Base-by-base conservation (phyloP, 2,329 filamentous ascomycete genomes). In the Aureobasidium sp. region DNA sequence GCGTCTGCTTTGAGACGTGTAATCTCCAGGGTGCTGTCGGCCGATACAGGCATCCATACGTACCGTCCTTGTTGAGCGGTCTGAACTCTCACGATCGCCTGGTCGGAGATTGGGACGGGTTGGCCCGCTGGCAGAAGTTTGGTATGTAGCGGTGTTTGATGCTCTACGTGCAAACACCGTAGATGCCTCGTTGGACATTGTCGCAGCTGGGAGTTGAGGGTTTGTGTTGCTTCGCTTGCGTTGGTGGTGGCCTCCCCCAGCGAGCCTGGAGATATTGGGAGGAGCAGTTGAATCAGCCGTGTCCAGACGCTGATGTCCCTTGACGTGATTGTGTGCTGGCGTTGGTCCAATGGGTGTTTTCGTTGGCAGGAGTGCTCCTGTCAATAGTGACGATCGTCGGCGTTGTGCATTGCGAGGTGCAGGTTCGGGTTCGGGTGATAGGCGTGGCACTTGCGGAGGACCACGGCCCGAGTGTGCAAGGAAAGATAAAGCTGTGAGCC, bases 401-500 rank as follows among this genome's bases (percentile, higher is more conserved):
- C 64, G 69, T 8, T 72, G 65, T 34, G 25, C 14, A n/a, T 22
- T 22, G 14, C 20, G 22, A 47, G 9, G 70, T 25, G 69, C 67
- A 25, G 65, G 31, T 17, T 58, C 52, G 12, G 58, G 63, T 0
- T 58, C 60, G 11, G 66, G 63, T 1, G 69, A 70, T 77, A 81
- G 41, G 11, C 65, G 65, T 2, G 71, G 67, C 14, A 67, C 64
- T 25, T 61, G 39, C 1, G 90, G 89, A 5, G 93, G 82, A 0
- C 88, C 87, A 69, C 93, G 88, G 17, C 88, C 85, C 0, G 92
- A 96, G 72, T 97, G 91, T 14, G 93, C 92, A 36, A 99, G 81
- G 83, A 97, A 99, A 0, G 92, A 96, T 22, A 99, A 80, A 0
- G 94, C 91, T 22, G 91, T 97, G 63, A 99, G 79, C 94, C 94